Base-by-base conservation (phyloP, 2,329 filamentous ascomycete genomes). In the Calonectria multiphialidica region DNA sequence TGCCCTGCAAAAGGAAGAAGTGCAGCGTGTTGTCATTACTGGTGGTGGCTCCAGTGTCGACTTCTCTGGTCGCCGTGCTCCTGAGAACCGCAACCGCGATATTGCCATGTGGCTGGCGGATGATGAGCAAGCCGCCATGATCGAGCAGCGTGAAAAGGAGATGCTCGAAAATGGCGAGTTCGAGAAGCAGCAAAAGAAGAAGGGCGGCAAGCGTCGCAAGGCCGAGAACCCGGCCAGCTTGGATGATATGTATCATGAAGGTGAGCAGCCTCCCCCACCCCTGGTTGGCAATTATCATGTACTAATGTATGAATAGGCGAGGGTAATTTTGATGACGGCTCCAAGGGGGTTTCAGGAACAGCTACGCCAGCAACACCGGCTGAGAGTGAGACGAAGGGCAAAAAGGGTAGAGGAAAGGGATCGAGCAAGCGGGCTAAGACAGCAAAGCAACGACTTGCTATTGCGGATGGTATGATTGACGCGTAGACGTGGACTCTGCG, bases 201-300 rank as follows among this genome's bases (percentile, higher is more conserved):
- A 90, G 70, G 89, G 89, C 44, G 84, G 85, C 23, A 87, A 84
- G 75, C 91, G 91, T 82, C 91, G 91, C 83, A 86, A 87, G 73
- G 86, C 85, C 49, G 87, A 87, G 71, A 86, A 83, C 45, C 83
- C 86, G 49, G 90, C 90, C 79, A 96, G 93, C 80, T 86, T 98
- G 84, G 97, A 98, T 83, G 96, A 98, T 82, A 95, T 99, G 94
- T 99, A 99, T 86, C 97, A 99, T 83, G 97, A 99, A 89, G 97
- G 97, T 98, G 84, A 92, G 94, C 86, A 63, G 15, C 1, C 5
- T n/a, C 72, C 7, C 21, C 1, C 44, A 72, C 7, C 21, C 1
- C 44, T 7, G 12, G 33, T 30, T 37, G 13, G 13, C 21, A 9
- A 13, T 30, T 7, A 37, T 18, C 18, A 59, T 9, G 62, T 65